Base-by-base conservation (phyloP, 345 rosid genomes). In the Cochlearia excelsa region DNA sequence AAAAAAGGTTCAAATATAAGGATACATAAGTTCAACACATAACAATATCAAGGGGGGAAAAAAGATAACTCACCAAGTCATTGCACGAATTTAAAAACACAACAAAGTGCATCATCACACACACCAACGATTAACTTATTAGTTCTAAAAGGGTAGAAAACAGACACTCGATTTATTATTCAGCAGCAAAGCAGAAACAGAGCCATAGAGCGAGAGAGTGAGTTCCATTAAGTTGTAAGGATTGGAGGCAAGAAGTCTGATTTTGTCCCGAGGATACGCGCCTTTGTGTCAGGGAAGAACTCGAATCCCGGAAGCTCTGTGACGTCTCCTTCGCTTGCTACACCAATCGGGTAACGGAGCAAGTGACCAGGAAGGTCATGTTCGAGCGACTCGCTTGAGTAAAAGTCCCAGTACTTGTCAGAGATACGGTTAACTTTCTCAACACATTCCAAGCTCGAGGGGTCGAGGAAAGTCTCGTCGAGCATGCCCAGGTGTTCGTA, bases 401-500 rank as follows among this genome's bases (percentile, higher is more conserved):
- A 90, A 9, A 90, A 74, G 74, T 90, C 88, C 99, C 99, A 93
- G 30, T 93, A 90, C 71, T 77, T 85, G 3, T 90, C 95, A 33
- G 96, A 77, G 41, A 90, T 43, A 61, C 78, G 81, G 84, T 90
- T 93, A 58, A 93, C 88, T 75, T 72, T 84, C 65, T 54, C 55
- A 30, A 90, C 67, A 70, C 95, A 90, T 39, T 85, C 83, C 64
- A 73, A 58, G n/a, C 73, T 78, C 44, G 87, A 92, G 8, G 99
- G 96, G 23, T 66, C 60, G 6, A 87, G 85, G 84, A 93, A 93
- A 9, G 81, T 37, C 50, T 85, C 86, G 9, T 85, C 80, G 0
- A 90, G 95, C 95, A 87, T 82, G 50, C 99, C 99, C 7, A 93
- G 66, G 81, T 93, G 99, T 66, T 93, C 99, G 9, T 90, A 85